phyloP scores from a whole-genome alignment of 148 eudicot genomes.

The Fagopyrum tataricum region DNA sequence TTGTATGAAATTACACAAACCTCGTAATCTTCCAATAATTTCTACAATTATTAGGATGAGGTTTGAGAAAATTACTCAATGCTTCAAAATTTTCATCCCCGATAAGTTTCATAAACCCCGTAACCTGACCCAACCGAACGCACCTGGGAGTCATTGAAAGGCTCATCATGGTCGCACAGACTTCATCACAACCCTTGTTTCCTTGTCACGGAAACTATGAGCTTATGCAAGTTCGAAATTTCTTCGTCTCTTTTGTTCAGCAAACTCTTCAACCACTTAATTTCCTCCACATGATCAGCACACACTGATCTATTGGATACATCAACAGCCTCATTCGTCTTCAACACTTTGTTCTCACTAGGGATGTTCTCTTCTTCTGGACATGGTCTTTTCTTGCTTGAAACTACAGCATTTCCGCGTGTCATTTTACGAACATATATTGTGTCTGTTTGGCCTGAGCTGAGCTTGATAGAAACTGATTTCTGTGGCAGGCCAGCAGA shows the following conservation, averaged over 20 bases:
- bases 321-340: slow-evolving; percentile 28
- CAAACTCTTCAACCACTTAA: slow-evolving; percentile 53
- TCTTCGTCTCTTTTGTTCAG: slow-evolving; percentile 54
- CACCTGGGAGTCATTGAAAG: too few relatives aligned
- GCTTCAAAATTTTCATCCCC: too few relatives aligned
- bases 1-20: too few relatives aligned
- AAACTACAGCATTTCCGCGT: slow-evolving; percentile 17
- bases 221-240: slow-evolving; percentile 62
- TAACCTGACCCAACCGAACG: too few relatives aligned
- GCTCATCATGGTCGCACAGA: too few relatives aligned
- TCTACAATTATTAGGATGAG: too few relatives aligned
- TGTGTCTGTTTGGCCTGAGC: slow-evolving; percentile 37
- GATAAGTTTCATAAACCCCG: too few relatives aligned
- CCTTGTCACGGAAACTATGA: slow-evolving; percentile 62
- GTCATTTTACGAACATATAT: slow-evolving; percentile 60
- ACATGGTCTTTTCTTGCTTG: slow-evolving; percentile 50
- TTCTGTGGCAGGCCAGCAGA: slow-evolving; percentile 59
- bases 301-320: slow-evolving; percentile 22
- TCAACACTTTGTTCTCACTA: slow-evolving; percentile 34
- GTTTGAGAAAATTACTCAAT: too few relatives aligned
- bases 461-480: slow-evolving; percentile 36
- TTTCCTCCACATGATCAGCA: slow-evolving; percentile 52
- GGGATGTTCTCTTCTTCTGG: slow-evolving; percentile 25
- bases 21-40: too few relatives aligned
- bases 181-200: slow-evolving; percentile 62